These are phyloP conservation scores for Penicillium herquei DNA, from an alignment of 495 filamentous ascomycete species.

Conservation along the genomic window DNA sequence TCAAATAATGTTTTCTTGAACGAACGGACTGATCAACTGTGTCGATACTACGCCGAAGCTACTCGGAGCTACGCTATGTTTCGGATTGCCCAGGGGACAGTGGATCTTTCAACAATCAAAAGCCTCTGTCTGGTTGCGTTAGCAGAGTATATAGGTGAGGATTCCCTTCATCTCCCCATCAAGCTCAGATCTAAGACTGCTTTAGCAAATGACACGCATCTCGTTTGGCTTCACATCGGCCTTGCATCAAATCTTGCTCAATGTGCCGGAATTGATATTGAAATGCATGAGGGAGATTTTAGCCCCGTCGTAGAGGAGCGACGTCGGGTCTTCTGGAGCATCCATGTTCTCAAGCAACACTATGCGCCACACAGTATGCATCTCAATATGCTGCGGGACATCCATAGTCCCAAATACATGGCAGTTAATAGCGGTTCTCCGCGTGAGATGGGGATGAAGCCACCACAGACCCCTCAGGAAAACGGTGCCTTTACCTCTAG, in stretches of 20 bases:
- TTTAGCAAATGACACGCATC: slow-evolving; percentile 24
- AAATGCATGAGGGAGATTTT: slow-evolving; percentile 24
- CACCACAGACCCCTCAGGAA: slow-evolving; percentile 28
- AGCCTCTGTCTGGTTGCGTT: slow-evolving; percentile 40
- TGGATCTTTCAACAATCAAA: slow-evolving; percentile 40
- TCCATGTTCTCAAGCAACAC: slow-evolving; percentile 41
- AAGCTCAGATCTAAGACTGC: neutral
- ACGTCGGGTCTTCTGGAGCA: slow-evolving; percentile 41
- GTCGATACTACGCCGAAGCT: slow-evolving; percentile 34
- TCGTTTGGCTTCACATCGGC: slow-evolving; percentile 22
- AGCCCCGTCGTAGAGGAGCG: slow-evolving; percentile 30
- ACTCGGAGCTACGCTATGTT: slow-evolving; percentile 39
- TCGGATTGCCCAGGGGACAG: slow-evolving; percentile 39
- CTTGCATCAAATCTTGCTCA: slow-evolving; percentile 30
- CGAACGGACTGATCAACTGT: slow-evolving; percentile 24
- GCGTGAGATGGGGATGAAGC: slow-evolving; percentile 14
- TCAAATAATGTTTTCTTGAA: slow-evolving; percentile 16
- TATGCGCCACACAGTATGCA: slow-evolving; percentile 38
- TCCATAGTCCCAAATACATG: slow-evolving; percentile 26
- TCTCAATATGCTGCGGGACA: slow-evolving; percentile 32
- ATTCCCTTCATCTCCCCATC: too few species aligned
- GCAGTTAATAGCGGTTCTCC: slow-evolving; percentile 13
- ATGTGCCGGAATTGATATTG: slow-evolving; percentile 37
- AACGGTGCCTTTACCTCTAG: slow-evolving; percentile 28
- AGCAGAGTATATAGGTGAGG: slow-evolving; percentile 39